phyloP scores from a whole-genome alignment of 768 basidiomycete genomes.

The Leucocoprinus birnbaumii region DNA sequence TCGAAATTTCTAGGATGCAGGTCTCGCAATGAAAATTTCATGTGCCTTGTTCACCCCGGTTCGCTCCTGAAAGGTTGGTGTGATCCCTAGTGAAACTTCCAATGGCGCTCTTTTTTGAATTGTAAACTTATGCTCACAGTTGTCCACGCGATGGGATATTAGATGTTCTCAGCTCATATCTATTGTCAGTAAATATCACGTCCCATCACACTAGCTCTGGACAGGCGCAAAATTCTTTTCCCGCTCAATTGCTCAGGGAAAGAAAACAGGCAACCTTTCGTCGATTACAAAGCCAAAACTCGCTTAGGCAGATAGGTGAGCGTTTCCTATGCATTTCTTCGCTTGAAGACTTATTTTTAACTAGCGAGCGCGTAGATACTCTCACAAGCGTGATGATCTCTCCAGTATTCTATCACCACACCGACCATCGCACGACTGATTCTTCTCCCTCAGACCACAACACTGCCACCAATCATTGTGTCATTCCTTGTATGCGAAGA shows the following conservation, averaged over 20 bases:
- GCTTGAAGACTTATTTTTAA: background rate
- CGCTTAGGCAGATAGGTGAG: no score
- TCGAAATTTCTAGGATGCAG: no score
- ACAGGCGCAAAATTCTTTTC: background rate
- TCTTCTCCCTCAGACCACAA: background rate
- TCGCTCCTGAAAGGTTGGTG: no score
- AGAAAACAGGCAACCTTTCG: no score
- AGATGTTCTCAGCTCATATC: background rate
- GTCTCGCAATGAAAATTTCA: background rate
- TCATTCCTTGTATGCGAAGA: constrained; percentile 1
- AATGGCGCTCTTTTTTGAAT: no score
- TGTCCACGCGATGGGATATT: background rate
- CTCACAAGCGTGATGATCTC: background rate
- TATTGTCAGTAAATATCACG: background rate
- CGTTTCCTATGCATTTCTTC: background rate
- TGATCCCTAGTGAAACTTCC: no score
- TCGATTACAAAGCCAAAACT: background rate
- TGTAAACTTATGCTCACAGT: background rate
- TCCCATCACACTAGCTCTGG: constrained; percentile 1
- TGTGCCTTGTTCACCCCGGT: constrained; percentile 4
- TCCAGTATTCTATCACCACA: background rate
- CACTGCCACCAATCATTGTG: constrained; percentile 7
- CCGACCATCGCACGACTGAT: background rate
- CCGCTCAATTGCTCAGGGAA: background rate
- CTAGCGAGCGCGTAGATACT: background rate